Base-by-base conservation (phyloP, 169 alveolate species). In the Plasmodium sp. region DNA sequence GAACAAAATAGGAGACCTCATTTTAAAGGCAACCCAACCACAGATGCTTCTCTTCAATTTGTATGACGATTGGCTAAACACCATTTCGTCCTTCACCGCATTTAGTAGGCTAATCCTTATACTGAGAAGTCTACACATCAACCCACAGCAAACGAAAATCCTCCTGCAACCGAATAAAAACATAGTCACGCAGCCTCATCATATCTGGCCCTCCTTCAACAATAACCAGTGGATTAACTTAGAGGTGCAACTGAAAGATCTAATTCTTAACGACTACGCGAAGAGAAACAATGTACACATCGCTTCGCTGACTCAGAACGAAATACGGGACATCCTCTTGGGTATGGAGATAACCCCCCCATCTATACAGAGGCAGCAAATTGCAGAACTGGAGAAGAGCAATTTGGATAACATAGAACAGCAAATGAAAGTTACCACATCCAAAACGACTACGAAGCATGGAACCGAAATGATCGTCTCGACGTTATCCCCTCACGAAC, bases 271-370 rank as follows among this genome's bases (percentile, higher is more conserved):
- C 36, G 99, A 99, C 96, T 99, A 99, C 95, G 99, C 99, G 18
- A 99, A 99, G 97, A 98, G 99, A 94, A 99, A 99, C 96, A 99
- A 99, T 96, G 99, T 99, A 7, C 99, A 99, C 95, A 99, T 99
- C 12, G 99, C 99, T 10, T 98, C 99, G 5, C 96, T 99, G 72
- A 99, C 99, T 22, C 99, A 99, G 97, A 98, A 99, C 93, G 99
- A 99, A 96, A 99, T 99, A 67, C 98, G 99, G 94, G 99, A 99
- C 96, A 99, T 99, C 84, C 99, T 99, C 43, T 96, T 99, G 67
- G 99, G 99, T 41, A 99, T 99, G 99, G 99, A 99, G 96, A 99
- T 99, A 84, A 98, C 99, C 6, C 99, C 99, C 2, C 99, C 99
- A 16, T 97, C 99, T 84, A 85, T 99, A 58, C 99, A 98, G 96